Evolutionary conservation across 2,329 filamentous ascomycete genomes (phyloP), one percentile per base, ranked within the genome.

Genomic region (Talaromyces amestolkiae): DNA sequence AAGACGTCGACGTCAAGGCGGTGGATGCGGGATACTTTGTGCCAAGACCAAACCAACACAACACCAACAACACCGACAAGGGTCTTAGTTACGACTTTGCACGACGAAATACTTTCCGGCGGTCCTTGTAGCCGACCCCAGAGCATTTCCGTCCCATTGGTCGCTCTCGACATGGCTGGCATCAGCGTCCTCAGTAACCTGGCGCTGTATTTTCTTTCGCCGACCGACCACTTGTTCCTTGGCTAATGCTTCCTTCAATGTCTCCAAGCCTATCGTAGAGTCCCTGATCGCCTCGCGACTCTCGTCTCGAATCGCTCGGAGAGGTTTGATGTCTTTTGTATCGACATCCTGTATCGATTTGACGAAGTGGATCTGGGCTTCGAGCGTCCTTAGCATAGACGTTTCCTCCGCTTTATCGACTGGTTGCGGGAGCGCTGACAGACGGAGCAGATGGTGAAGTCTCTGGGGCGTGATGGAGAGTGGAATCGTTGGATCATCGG

Each of bases 301-400:
- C 67, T 83, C 93, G 75, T 98, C 94, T 62, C 92, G 87, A 65
- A 98, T 89, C 53, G 89, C 89, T 60, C 86, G 84, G 51, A 99
- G 79, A 0, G 95, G 93, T 64, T 87, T 83, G 0, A 97, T 82
- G 3, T 85, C 87, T 0, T 83, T 79, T 0, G 92, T 93, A 75
- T 96, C 86, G 58, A 97, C 89, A 53, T 84, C 81, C 73, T 96
- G 93, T 22, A 98, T 88, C 68, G 92, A 87, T 67, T 87, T 88
- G n/a, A 98, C 93, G 74, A 99, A 99, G 72, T 91, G 89, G 0
- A 99, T 85, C 75, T 99, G 95, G 37, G 90, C 87, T 61, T 89
- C 85, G 1, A 99, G 84, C 1, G 89, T 93, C 24, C 84, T 75
- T 3, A 96, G 84, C 86, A 97, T 92, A 31, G 83, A 79, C 0